Conservation (phyloP, 164 flowering plant species). For the Chimonanthus praecox region DNA sequence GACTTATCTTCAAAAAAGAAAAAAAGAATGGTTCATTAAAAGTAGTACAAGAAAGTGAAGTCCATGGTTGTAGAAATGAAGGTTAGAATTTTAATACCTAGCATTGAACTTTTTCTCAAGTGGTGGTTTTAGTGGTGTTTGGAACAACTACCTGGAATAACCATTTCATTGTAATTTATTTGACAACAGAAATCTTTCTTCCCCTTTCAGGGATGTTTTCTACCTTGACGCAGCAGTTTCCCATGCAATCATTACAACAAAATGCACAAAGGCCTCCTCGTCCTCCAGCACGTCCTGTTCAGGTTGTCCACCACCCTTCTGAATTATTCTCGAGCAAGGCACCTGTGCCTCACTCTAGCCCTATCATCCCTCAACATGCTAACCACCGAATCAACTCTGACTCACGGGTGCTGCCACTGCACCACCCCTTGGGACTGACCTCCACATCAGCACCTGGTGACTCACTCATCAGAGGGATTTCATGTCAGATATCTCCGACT, state of each 20-base stretch:
- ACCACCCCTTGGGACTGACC: conserved; percentile 37
- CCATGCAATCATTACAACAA: neutral
- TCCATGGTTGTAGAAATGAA: too few species aligned
- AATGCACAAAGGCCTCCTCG: neutral
- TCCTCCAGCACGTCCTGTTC: conserved; percentile 13
- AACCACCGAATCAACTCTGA: conserved; percentile 31
- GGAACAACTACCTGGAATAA: too few species aligned
- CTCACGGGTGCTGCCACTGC: conserved; percentile 49
- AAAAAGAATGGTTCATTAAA: too few species aligned
- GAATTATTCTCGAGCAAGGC: conserved; percentile 22
- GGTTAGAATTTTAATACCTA: too few species aligned
- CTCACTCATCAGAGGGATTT: conserved; percentile 11
- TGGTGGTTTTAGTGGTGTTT: too few species aligned
- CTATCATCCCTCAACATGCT: conserved; percentile 17
- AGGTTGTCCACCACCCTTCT: conserved; percentile 22
- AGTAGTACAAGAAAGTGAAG: too few species aligned
- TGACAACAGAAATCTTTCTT: too few species aligned
- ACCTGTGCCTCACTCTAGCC: conserved; percentile 8
- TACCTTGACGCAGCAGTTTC: neutral
- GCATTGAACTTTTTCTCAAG: too few species aligned
- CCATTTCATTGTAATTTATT: too few species aligned
- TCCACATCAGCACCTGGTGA: conserved; percentile 14
- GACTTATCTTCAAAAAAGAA: too few species aligned
- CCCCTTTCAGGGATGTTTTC: neutral
- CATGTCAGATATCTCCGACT: conserved; percentile 19